Conservation (phyloP, 1,284 basidiomycete species). For the Sanguinoderma infundibulare region DNA sequence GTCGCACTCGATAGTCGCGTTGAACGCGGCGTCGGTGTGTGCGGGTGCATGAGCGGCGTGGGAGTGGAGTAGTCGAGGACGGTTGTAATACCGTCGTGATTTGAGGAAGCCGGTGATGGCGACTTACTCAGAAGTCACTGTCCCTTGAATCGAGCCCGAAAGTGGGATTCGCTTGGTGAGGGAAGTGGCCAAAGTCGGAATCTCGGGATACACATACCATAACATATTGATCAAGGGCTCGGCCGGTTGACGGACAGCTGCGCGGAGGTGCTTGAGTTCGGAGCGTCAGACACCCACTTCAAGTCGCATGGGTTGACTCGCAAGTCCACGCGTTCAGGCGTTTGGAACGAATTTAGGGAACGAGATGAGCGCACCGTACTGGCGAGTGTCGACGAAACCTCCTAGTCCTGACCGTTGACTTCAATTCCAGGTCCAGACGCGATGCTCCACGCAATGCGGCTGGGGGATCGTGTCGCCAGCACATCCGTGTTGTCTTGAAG, state of each 20-base stretch:
- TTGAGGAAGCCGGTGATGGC: slow-evolving; percentile 38
- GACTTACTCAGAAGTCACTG: slow-evolving; percentile 35
- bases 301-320: slow-evolving; percentile 35
- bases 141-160: slow-evolving; percentile 29
- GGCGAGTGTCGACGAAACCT: slow-evolving; percentile 39
- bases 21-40: slow-evolving; percentile 34
- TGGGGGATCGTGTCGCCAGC: slow-evolving; percentile 31
- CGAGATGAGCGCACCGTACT: slow-evolving; percentile 20
- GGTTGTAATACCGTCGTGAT: slow-evolving; percentile 38
- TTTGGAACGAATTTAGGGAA: slow-evolving; percentile 1
- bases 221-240: slow-evolving; percentile 37
- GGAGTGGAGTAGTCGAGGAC: slow-evolving; percentile 40
- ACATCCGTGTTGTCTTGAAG: slow-evolving; percentile 36
- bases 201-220: too few species aligned
- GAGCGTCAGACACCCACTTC: slow-evolving; percentile 22
- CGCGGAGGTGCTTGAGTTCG: neutral
- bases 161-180: too few species aligned
- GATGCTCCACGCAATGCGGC: slow-evolving; percentile 31
- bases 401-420: slow-evolving; percentile 35
- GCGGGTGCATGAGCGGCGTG: slow-evolving; percentile 35
- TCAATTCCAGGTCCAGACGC: slow-evolving; percentile 25
- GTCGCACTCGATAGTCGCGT: slow-evolving; percentile 36
- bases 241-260: slow-evolving; percentile 36
- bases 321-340: slow-evolving; percentile 38
- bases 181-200: too few species aligned